A percentile compares a stretch with the other conserved stretches of the same genome.
These are phyloP conservation scores for Parasitella parasitica DNA, from an alignment of 371 early-diverging fungal genomes.

Conservation along the genomic window DNA sequence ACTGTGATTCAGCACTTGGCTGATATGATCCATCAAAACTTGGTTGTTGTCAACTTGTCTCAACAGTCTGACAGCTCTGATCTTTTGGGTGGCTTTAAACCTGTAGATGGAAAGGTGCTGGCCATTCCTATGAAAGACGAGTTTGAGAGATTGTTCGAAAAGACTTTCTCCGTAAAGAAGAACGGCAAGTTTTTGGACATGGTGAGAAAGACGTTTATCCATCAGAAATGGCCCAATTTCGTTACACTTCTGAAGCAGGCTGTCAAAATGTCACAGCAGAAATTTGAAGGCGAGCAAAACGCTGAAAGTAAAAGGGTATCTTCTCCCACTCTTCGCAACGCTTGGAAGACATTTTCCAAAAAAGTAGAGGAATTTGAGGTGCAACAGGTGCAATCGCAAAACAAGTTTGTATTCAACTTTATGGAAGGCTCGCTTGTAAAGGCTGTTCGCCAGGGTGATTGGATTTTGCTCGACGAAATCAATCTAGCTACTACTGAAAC, in stretches of 20 bases:
- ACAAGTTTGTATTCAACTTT: slow-evolving; percentile 90
- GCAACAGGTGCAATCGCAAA: slow-evolving; percentile 72
- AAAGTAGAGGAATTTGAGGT: slow-evolving; percentile 65
- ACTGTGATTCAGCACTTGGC: slow-evolving; percentile 97
- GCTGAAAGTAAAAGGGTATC: slow-evolving; percentile 34
- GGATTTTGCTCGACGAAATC: slow-evolving; percentile 99
- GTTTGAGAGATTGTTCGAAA: slow-evolving; percentile 82
- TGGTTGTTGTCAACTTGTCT: slow-evolving; percentile 95
- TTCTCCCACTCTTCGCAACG: slow-evolving; percentile 51
- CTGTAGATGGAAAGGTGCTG: slow-evolving; percentile 84
- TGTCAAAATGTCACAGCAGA: slow-evolving; percentile 74
- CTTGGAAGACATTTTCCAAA: slow-evolving; percentile 64
- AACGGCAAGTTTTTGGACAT: slow-evolving; percentile 85
- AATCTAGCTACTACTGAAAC: slow-evolving; percentile 97
- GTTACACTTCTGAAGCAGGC: slow-evolving; percentile 71
- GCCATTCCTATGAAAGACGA: slow-evolving; percentile 81
- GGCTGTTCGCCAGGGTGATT: slow-evolving; percentile 92
- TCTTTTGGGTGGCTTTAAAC: slow-evolving; percentile 97
- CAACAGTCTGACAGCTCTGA: slow-evolving; percentile 98
- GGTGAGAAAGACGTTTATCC: slow-evolving; percentile 68
- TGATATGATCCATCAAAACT: slow-evolving; percentile 69
- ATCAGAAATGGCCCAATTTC: slow-evolving; percentile 82
- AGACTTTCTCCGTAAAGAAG: slow-evolving; percentile 85
- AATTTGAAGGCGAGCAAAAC: slow-evolving; percentile 46
- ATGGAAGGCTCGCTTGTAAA: slow-evolving; percentile 92